These are phyloP conservation scores for Neurospora sp. DNA, from an alignment of 2,329 filamentous ascomycete genomes.

Conservation along the genomic window DNA sequence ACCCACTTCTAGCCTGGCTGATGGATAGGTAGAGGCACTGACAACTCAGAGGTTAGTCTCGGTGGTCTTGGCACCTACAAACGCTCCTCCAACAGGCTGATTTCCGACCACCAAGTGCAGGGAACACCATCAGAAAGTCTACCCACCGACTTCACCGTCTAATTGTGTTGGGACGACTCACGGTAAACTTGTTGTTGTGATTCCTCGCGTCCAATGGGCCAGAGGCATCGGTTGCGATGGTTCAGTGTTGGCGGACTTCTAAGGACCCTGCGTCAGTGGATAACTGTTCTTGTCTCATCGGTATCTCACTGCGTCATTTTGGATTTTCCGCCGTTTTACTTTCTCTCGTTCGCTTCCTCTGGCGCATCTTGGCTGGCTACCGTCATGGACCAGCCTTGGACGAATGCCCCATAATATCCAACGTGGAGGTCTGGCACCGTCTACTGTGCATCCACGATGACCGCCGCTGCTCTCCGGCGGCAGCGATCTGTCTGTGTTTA, in stretches of 20 bases:
- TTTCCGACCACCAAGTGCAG: neutral
- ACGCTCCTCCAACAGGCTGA: neutral
- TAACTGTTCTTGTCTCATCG: neutral
- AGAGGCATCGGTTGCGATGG: neutral
- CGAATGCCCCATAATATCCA: neutral
- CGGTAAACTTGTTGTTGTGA: neutral
- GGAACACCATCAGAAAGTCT: neutral
- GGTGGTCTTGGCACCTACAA: conserved; percentile 3
- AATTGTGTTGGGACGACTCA: neutral
- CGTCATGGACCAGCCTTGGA: neutral
- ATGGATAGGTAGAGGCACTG: conserved; percentile 2
- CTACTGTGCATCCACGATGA: conserved; percentile 8
- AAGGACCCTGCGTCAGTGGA: neutral
- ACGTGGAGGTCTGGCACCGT: neutral
- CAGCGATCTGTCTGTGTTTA: neutral
- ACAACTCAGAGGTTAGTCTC: conserved; percentile 7
- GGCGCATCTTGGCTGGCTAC: neutral
- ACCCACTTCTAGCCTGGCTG: conserved; percentile 1
- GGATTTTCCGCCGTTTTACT: neutral
- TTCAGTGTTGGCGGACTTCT: neutral
- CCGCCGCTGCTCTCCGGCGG: neutral
- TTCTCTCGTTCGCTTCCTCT: neutral
- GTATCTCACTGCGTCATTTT: neutral
- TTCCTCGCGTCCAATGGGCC: neutral
- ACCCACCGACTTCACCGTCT: neutral